Base-by-base conservation (phyloP, 1,284 basidiomycete species). In the Ceraceosorus guamensis region DNA sequence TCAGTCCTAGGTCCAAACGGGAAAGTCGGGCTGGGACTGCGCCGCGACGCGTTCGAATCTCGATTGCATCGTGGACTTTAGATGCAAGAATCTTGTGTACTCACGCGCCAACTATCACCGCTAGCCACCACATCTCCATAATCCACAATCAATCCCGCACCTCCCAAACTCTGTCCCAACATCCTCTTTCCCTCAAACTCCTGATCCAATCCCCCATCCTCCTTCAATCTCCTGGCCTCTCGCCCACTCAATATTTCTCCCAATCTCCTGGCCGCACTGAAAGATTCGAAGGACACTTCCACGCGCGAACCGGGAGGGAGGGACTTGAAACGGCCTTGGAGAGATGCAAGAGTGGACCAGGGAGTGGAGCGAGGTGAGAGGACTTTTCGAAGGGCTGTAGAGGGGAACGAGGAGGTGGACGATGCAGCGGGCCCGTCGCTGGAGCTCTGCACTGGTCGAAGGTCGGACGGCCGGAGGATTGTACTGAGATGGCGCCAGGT, bases 111-210 rank as follows among this genome's bases (percentile, higher is more conserved):
- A 14, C 88, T 91, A 61, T 85, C 79, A 0, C 84, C 84, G 70
- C 84, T 88, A 2, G 81, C 82, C 50, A 83, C 80, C 53, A 86
- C 84, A 32, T 81, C 85, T 3, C 95, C 95, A 71, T 98, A 98
- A 77, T 99, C 95, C 11, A 97, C 80, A 13, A 97, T 82, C 48
- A 98, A 79, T 0, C 84, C 92, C 48, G 86, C 85, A 0, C 91
- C 90, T 3, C 86, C 84, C 0, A 71, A 73, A 4, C 66, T 58
- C 45, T 67, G 56, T 8, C 10, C 18, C 14, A 24, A 45, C 41
- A 35, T 32, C 10, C 39, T 24, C 11, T 10, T 34, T 39, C 46
- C 52, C 16, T 33, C 46, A 4, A n/a, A 31, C 14, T 16, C 14
- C 32, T 53, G 43, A 32, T 48, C 53, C 24, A 14, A n/a, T 31